Conservation (phyloP, 495 filamentous ascomycete species). For the Talaromyces thailandensis region DNA sequence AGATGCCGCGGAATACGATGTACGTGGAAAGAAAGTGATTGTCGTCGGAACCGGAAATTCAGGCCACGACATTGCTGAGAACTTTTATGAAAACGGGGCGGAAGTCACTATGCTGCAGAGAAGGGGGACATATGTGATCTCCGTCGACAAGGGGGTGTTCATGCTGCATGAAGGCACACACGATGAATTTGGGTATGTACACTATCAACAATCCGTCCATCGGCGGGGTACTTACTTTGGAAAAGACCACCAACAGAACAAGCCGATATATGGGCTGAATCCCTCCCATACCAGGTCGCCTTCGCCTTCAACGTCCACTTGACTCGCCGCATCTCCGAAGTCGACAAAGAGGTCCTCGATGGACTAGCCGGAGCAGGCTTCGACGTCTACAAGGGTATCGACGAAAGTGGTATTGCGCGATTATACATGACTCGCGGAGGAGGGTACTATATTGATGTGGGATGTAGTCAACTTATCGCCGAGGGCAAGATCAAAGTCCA, state of each 20-base stretch:
- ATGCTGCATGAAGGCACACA: slow-evolving; percentile 51
- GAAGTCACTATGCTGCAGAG: slow-evolving; percentile 76
- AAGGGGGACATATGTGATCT: slow-evolving; percentile 65
- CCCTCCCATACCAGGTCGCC: slow-evolving; percentile 46
- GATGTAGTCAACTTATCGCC: slow-evolving; percentile 59
- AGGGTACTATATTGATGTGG: slow-evolving; percentile 75
- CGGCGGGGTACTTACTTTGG: neutral
- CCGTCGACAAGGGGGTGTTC: slow-evolving; percentile 47
- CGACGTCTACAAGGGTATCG: slow-evolving; percentile 54
- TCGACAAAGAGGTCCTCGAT: slow-evolving; percentile 45
- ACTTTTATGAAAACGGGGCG: slow-evolving; percentile 66
- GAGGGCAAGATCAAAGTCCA: slow-evolving; percentile 72
- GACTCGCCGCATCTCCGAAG: slow-evolving; percentile 34
- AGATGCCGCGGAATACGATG: slow-evolving; percentile 25
- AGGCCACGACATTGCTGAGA: slow-evolving; percentile 76
- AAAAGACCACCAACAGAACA: slow-evolving; percentile 44
- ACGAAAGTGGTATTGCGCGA: slow-evolving; percentile 52
- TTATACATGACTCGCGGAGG: slow-evolving; percentile 69
- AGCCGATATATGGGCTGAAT: slow-evolving; percentile 49
- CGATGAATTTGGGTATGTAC: slow-evolving; percentile 42
- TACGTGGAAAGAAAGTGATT: slow-evolving; percentile 58
- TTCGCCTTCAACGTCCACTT: slow-evolving; percentile 46
- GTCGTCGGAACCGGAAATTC: slow-evolving; percentile 79
- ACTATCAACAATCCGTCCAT: neutral
- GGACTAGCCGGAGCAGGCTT: slow-evolving; percentile 62